phyloP scores from a whole-genome alignment of 306 rosid genomes.

The Hippophae gyantsensis region DNA sequence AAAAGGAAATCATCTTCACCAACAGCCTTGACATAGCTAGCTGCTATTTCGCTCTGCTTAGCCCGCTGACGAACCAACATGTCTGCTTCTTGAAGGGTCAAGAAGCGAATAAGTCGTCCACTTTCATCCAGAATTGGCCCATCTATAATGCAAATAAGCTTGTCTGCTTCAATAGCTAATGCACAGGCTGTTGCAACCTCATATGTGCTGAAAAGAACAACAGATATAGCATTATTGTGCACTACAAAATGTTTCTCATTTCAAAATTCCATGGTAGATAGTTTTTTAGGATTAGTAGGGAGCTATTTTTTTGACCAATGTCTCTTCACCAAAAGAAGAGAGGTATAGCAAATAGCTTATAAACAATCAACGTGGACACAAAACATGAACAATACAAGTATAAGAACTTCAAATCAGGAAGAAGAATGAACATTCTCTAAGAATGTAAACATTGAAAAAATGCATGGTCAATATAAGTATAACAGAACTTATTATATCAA shows the following conservation, averaged over 20 bases:
- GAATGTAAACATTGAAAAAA: not conserved
- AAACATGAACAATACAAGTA: not conserved
- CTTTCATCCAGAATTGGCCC: slow-evolving; percentile 88
- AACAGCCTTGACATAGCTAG: slow-evolving; percentile 86
- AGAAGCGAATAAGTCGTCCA: slow-evolving; percentile 62
- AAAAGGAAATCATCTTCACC: slow-evolving; percentile 41
- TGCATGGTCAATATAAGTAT: not conserved
- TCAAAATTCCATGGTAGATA: not conserved
- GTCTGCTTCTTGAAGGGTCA: slow-evolving; percentile 94
- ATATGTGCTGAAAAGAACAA: slow-evolving; percentile 57
- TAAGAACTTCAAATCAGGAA: not conserved
- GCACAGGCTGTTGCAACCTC: slow-evolving; percentile 98
- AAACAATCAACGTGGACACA: not conserved
- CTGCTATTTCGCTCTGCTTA: slow-evolving; percentile 86
- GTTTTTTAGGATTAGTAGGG: not conserved
- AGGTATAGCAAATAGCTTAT: not conserved
- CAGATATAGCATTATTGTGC: slow-evolving; percentile 17
- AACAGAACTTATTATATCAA: slow-evolving; percentile 1
- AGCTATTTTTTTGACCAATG: too few species aligned
- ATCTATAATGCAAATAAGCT: slow-evolving; percentile 83
- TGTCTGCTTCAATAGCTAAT: slow-evolving; percentile 86
- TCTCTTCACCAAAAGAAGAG: not conserved
- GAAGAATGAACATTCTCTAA: not conserved
- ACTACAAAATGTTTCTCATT: slow-evolving; percentile 13
- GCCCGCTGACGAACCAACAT: slow-evolving; percentile 75